Evolutionary conservation across 768 basidiomycete genomes (phyloP).

Genomic region (Rhodotorula babjevae): DNA sequence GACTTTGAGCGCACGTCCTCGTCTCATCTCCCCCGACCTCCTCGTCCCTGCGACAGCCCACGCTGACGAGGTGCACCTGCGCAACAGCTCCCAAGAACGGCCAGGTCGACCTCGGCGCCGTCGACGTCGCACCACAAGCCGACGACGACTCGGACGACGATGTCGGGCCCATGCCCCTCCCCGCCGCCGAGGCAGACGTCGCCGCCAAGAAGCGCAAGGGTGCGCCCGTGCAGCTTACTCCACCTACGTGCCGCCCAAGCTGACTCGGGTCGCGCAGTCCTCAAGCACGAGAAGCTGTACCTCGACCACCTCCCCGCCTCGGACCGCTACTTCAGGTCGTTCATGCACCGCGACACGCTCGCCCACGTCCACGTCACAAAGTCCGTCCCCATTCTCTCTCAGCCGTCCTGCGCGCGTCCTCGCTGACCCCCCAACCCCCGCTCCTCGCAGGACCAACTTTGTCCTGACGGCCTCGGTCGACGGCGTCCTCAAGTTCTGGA

Average conservation of each 20-base stretch:
- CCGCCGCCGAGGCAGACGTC: constrained; percentile 46
- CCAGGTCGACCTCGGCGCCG: constrained; percentile 16
- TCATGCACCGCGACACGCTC: constrained; percentile 92
- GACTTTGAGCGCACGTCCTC: constrained; percentile 28
- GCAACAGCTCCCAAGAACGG: constrained; percentile 12
- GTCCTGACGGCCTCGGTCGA: constrained; percentile 90
- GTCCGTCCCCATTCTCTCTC: constrained; percentile 51
- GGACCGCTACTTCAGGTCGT: constrained; percentile 92
- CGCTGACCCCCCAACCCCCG: neutral
- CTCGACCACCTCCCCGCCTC: constrained; percentile 85
- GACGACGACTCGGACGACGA: constrained; percentile 64
- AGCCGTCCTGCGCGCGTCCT: neutral
- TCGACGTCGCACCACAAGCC: constrained; percentile 33
- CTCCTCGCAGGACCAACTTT: constrained; percentile 70
- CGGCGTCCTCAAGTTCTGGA: constrained; percentile 97
- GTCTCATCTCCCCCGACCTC: neutral
- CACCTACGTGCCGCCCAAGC: too few species aligned
- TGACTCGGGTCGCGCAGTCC: constrained; percentile 66
- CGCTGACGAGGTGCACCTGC: neutral
- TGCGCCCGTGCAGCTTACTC: constrained; percentile 45
- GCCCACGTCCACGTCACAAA: constrained; percentile 84
- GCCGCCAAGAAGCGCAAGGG: constrained; percentile 74
- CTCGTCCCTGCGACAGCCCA: too few species aligned
- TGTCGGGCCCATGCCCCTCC: constrained; percentile 77
- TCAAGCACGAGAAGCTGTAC: constrained; percentile 88